Base-by-base conservation (phyloP, 495 filamentous ascomycete genomes). In the Penicillium egyptiacum region DNA sequence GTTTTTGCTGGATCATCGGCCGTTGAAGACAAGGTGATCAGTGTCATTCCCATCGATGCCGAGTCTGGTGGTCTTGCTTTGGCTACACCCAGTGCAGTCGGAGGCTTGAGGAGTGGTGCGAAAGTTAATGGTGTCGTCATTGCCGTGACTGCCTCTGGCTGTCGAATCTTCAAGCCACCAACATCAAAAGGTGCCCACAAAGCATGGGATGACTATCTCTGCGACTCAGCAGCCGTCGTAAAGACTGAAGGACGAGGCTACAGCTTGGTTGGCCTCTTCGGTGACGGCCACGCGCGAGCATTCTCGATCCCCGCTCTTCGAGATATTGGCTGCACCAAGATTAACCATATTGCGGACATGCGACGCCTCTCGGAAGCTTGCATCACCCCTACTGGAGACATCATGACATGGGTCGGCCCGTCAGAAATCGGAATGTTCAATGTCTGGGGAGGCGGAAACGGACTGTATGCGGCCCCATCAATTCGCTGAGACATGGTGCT, bases 381-480 rank as follows among this genome's bases (percentile, higher is more conserved):
- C 39, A 82, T 97, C 35, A 88, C 89, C 1, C 79, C 81, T 37
- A 86, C 87, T 11, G 92, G 94, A 14, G 88, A 90, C 56, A 79
- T 97, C 49, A 77, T 97, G 50, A 87, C 86, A 48, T 98, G 92
- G 91, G 86, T 84, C n/a, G 90, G 91, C 0, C 93, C 94, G 2
- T 88, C 90, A 0, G 91, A 98, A 70, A 70, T 96, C 14, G 85
- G 85, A 6, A 68, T 95, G 50, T 73, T 96, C 33, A 87, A 90
- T 54, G 83, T 90, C 25, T 96, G 90, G 87, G 91, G 91, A 20
- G 79, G 79, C 10, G 89, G 90, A 2, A 69, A 80, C 54, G 72
- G 73, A 50, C 67, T 88, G 77, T 81, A 71, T 33, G 79, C 63
- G 30, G 16, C 35, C 20, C 45, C 1, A n/a, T 53, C 16, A 26